phyloP scores from a whole-genome alignment of 2,329 filamentous ascomycete genomes.

The Trichoderma asperellum region DNA sequence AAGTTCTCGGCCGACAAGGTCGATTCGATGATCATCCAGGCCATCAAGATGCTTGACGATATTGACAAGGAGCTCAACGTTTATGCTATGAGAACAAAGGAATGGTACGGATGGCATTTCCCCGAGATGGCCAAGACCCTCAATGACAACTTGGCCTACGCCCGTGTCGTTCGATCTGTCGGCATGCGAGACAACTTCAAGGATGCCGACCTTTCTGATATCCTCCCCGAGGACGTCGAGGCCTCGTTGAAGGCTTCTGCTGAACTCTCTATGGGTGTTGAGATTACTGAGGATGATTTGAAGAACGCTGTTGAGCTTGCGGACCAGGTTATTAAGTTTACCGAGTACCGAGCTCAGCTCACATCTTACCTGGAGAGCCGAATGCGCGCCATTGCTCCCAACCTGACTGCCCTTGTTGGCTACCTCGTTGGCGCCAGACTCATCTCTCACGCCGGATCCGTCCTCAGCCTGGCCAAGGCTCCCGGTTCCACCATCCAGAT shows the following conservation, averaged over 20 bases:
- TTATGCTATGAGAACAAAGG: slow-evolving; percentile 98
- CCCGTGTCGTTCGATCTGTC: slow-evolving; percentile 83
- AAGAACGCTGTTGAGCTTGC: slow-evolving; percentile 91
- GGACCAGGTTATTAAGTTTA: slow-evolving; percentile 89
- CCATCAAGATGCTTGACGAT: slow-evolving; percentile 90
- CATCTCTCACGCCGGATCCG: slow-evolving; percentile 90
- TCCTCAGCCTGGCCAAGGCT: slow-evolving; percentile 93
- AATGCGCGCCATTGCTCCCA: slow-evolving; percentile 96
- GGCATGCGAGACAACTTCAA: slow-evolving; percentile 84
- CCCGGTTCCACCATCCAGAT: slow-evolving; percentile 97
- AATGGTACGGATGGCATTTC: slow-evolving; percentile 99
- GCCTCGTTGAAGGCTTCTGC: slow-evolving; percentile 88
- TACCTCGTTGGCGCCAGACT: slow-evolving; percentile 92
- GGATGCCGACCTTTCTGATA: slow-evolving; percentile 78
- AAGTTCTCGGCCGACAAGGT: slow-evolving; percentile 99
- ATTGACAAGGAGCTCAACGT: slow-evolving; percentile 98
- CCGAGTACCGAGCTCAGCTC: slow-evolving; percentile 86
- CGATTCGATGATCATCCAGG: slow-evolving; percentile 99
- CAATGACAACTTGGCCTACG: slow-evolving; percentile 95
- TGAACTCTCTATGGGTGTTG: slow-evolving; percentile 97
- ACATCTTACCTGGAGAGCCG: slow-evolving; percentile 87
- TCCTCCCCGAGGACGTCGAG: slow-evolving; percentile 95
- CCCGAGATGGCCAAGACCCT: slow-evolving; percentile 96
- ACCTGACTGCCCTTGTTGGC: slow-evolving; percentile 89
- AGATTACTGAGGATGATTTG: slow-evolving; percentile 90